A percentile compares a stretch with the other conserved stretches of the same genome.
These are phyloP conservation scores for Ettlia oleoabundans DNA, from an alignment of 139 green algal genomes.

Conservation along the genomic window DNA sequence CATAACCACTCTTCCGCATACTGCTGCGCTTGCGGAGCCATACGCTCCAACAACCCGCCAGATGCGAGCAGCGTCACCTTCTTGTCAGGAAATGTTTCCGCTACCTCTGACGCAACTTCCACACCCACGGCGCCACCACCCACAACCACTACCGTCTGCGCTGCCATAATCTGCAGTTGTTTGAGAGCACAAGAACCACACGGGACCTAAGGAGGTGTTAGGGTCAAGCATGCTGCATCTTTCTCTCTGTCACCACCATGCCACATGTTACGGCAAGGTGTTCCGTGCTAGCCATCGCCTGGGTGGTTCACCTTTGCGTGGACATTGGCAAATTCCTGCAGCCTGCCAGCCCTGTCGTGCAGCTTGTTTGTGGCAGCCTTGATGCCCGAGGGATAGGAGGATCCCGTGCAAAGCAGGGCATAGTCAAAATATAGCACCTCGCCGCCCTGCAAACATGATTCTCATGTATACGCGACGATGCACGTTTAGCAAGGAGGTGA, in stretches of 20 bases:
- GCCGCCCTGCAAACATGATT: slow-evolving; percentile 1
- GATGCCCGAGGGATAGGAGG: not conserved
- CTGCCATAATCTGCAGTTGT: not conserved
- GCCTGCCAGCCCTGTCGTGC: not conserved
- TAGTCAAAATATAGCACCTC: slow-evolving; percentile 9
- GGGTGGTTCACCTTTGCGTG: not conserved
- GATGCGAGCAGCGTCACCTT: not conserved
- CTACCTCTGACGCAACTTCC: not conserved
- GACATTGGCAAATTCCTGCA: not conserved
- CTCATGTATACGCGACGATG: too few relatives aligned
- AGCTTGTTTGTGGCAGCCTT: not conserved
- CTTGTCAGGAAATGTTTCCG: not conserved
- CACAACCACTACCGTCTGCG: not conserved
- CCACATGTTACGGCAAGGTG: too few relatives aligned
- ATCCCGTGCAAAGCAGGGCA: not conserved
- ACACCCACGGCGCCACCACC: slow-evolving; percentile 20
- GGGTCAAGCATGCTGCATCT: too few relatives aligned
- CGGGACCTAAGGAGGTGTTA: too few relatives aligned
- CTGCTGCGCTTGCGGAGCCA: not conserved
- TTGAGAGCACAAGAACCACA: too few relatives aligned
- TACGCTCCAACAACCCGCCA: not conserved
- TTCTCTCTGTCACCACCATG: too few relatives aligned
- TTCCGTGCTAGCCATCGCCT: too few relatives aligned
- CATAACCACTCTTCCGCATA: not conserved
- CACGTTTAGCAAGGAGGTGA: too few relatives aligned